These are phyloP conservation scores for Cicer bijugum DNA, from an alignment of 306 rosid species.

Conservation along the genomic window DNA sequence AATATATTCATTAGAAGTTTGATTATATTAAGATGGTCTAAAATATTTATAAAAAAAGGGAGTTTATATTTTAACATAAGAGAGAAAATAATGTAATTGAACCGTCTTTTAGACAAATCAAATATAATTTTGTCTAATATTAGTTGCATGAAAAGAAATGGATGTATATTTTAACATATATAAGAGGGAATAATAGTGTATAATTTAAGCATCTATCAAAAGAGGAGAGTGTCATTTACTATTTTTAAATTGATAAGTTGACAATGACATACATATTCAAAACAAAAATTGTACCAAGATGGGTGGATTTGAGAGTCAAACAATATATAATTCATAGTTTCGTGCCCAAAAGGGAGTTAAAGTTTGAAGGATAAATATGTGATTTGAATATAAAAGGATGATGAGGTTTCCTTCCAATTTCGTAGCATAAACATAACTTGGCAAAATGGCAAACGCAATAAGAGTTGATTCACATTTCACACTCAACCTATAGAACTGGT, in stretches of 20 bases:
- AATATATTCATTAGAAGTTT: too few species aligned
- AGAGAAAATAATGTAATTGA: too few species aligned
- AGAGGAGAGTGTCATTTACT: not conserved
- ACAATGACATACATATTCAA: constrained; percentile 19
- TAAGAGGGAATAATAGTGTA: too few species aligned
- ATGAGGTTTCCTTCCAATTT: constrained; percentile 7
- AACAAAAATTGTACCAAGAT: not conserved
- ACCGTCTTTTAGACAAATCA: too few species aligned
- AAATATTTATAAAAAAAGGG: too few species aligned
- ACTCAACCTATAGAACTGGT: constrained; percentile 26
- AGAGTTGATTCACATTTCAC: not conserved
- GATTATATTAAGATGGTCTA: too few species aligned
- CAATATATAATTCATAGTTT: not conserved
- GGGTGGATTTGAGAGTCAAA: constrained; percentile 7
- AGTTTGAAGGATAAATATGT: constrained; percentile 10
- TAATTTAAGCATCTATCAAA: too few species aligned
- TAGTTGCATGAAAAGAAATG: too few species aligned
- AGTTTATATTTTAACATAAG: too few species aligned
- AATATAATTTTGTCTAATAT: too few species aligned
- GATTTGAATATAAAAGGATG: constrained; percentile 21
- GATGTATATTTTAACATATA: too few species aligned
- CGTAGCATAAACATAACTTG: not conserved
- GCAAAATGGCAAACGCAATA: not conserved
- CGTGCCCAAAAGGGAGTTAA: not conserved
- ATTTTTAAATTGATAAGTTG: not conserved